Percentiles rank a stretch among this genome's conserved stretches.
phyloP scores from a whole-genome alignment of 2,329 filamentous ascomycete genomes.

The Nemania sp. region DNA sequence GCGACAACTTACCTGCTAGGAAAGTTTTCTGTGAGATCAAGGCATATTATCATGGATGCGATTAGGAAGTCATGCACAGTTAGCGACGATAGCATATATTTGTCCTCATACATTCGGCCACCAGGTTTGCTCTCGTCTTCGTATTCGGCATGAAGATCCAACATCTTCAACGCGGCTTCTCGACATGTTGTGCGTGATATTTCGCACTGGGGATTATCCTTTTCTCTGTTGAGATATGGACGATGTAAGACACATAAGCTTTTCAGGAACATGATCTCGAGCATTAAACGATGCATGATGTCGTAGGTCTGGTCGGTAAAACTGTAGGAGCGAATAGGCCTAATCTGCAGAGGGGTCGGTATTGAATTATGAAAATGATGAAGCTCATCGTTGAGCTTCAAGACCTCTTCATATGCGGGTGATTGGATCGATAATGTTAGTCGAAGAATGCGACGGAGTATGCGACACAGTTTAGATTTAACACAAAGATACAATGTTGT shows the following conservation, averaged over 20 bases:
- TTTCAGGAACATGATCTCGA: slow-evolving; percentile 53
- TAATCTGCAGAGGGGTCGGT: slow-evolving; percentile 46
- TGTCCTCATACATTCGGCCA: slow-evolving; percentile 55
- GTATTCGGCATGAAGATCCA: slow-evolving; percentile 53
- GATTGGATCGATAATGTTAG: slow-evolving; percentile 45
- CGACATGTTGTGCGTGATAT: slow-evolving; percentile 48
- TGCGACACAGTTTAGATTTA: slow-evolving; percentile 48
- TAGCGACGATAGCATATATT: slow-evolving; percentile 57
- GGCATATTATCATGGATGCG: slow-evolving; percentile 61
- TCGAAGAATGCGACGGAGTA: slow-evolving; percentile 49
- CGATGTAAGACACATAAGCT: slow-evolving; percentile 55
- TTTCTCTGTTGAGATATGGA: slow-evolving; percentile 47
- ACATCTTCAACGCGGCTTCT: slow-evolving; percentile 48
- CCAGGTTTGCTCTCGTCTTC: slow-evolving; percentile 50
- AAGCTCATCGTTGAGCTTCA: slow-evolving; percentile 47
- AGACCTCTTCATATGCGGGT: slow-evolving; percentile 43
- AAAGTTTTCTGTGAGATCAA: slow-evolving; percentile 50
- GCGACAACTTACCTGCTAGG: slow-evolving; percentile 42
- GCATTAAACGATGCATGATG: slow-evolving; percentile 53
- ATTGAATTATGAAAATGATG: slow-evolving; percentile 43
- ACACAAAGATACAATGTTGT: slow-evolving; percentile 47
- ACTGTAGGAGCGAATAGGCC: slow-evolving; percentile 47
- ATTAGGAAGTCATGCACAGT: slow-evolving; percentile 61
- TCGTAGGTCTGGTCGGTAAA: slow-evolving; percentile 49
- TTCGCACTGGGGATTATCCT: slow-evolving; percentile 43